Percentiles rank a stretch among this genome's conserved stretches.
These are phyloP conservation scores for Ogataea minuta DNA, from an alignment of 805 yeast genomes.

Conservation along the genomic window DNA sequence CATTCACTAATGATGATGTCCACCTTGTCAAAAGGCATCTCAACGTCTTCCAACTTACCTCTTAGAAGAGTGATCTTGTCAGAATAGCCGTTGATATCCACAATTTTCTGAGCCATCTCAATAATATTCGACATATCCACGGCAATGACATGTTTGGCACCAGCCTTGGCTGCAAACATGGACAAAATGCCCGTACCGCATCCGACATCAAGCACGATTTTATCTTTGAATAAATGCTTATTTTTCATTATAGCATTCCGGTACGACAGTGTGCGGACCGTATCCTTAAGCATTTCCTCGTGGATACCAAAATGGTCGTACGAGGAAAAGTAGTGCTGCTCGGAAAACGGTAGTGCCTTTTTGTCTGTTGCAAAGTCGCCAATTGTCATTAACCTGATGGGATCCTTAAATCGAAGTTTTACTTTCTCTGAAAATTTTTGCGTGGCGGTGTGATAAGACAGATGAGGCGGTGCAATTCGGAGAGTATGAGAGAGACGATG, in stretches of 20 bases:
- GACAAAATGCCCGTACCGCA: slow-evolving; percentile 98
- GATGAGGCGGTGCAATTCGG: no score
- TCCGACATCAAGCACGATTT: slow-evolving; percentile 94
- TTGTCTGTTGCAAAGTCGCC: slow-evolving; percentile 58
- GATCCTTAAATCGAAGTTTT: neutral
- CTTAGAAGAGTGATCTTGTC: slow-evolving; percentile 85
- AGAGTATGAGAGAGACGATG: no score
- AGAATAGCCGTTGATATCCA: slow-evolving; percentile 74
- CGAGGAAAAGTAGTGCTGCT: slow-evolving; percentile 92
- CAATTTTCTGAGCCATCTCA: slow-evolving; percentile 91
- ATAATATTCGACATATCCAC: slow-evolving; percentile 97
- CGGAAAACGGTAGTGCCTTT: slow-evolving; percentile 60
- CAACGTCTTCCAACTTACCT: slow-evolving; percentile 94
- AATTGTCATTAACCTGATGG: slow-evolving; percentile 4
- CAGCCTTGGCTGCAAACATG: slow-evolving; percentile 98
- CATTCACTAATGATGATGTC: slow-evolving; percentile 96
- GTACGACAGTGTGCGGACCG: slow-evolving; percentile 87
- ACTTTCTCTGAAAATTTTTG: slow-evolving; percentile 9
- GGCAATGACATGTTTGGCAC: slow-evolving; percentile 96
- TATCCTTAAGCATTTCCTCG: slow-evolving; percentile 97
- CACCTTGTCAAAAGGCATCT: slow-evolving; percentile 79
- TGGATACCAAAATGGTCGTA: slow-evolving; percentile 98
- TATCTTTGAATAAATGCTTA: slow-evolving; percentile 84
- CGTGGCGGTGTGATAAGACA: slow-evolving; percentile 6
- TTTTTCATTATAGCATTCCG: slow-evolving; percentile 90